Conservation (phyloP, 2,329 filamentous ascomycete species). For the Neonectria coccinea region DNA sequence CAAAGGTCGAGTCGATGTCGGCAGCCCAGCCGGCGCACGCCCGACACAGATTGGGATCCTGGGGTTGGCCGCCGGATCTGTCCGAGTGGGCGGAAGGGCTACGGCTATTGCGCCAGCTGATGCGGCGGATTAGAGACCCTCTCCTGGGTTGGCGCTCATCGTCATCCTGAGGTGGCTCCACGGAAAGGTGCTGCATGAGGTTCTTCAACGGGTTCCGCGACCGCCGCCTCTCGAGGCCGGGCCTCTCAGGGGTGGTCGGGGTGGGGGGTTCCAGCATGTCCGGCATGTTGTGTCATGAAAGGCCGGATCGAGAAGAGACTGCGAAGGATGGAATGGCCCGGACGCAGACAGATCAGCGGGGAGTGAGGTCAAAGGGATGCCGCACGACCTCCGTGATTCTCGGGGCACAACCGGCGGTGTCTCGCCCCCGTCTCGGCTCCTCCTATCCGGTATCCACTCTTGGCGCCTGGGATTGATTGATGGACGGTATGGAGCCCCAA, state of each 20-base stretch:
- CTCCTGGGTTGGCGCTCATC: constrained; percentile 45
- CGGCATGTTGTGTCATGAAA: constrained; percentile 42
- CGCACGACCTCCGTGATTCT: constrained; percentile 42
- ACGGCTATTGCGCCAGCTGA: constrained; percentile 52
- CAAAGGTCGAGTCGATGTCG: constrained; percentile 50
- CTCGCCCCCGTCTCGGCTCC: constrained; percentile 42
- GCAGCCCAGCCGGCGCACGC: constrained; percentile 49
- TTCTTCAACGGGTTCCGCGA: constrained; percentile 52
- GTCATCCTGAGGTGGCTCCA: constrained; percentile 48
- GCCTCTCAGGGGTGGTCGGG: constrained; percentile 39
- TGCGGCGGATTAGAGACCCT: constrained; percentile 50
- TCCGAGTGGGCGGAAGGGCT: constrained; percentile 52
- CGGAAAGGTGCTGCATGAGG: constrained; percentile 54
- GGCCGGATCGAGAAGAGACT: background rate
- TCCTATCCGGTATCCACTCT: constrained; percentile 44
- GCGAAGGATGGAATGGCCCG: constrained; percentile 1
- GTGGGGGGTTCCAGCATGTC: constrained; percentile 46
- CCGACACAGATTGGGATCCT: constrained; percentile 49
- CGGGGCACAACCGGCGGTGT: constrained; percentile 39
- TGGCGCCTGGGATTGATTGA: constrained; percentile 32
- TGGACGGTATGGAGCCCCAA: constrained; percentile 13
- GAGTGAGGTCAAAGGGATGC: constrained; percentile 30
- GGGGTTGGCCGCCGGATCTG: constrained; percentile 41
- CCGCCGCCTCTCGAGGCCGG: constrained; percentile 47
- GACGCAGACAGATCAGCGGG: constrained; percentile 10